Evolutionary conservation across 1,139 yeast genomes (phyloP), one percentile per base, ranked within the genome.

Genomic region (Pichia inconspicua): DNA sequence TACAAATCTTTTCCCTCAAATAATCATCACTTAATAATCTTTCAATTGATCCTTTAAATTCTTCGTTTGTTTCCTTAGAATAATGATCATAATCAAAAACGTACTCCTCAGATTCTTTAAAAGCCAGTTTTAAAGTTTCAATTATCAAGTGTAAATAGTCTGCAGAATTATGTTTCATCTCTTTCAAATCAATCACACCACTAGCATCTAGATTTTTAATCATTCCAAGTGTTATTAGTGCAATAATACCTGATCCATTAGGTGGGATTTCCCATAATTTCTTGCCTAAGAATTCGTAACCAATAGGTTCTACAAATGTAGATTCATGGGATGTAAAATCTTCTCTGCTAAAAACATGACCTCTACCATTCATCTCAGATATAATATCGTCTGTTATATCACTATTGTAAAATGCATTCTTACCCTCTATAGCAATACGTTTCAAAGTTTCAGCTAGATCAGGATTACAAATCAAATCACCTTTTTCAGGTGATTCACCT

Each of bases 261-360:
- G 95, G 94, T 8, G 95, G 92, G 52, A 83, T 81, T 61, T 84
- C 92, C 84, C 87, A 82, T 53, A 78, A 59, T 52, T 72, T 67
- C 49, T 75, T 74, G 30, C 70, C 74, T 48, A 71, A 64, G 51
- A 75, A 67, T 32, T 71, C 73, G 47, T 79, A 63, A 17, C 69
- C 66, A 30, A 84, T 75, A 1, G 92, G 88, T 1, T 79, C 81
- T 17, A 82, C 81, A 54, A 77, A 71, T 0, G 82, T 72, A 3
- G 89, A 76, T 0, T 71, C 65, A 62, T 84, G 92, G 15, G 56
- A 52, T 14, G 63, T 63, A 45, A 86, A 69, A 61, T 86, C 95
- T 3, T 76, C 74, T 39, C 66, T 61, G 0, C 75, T 66, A 58
- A 86, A 64, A 31, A 76, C 71, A 40, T 87, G 88, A 38, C 83